Conservation (phyloP, 75 land plant genomes). For the Chamaecyparis obtusa region DNA sequence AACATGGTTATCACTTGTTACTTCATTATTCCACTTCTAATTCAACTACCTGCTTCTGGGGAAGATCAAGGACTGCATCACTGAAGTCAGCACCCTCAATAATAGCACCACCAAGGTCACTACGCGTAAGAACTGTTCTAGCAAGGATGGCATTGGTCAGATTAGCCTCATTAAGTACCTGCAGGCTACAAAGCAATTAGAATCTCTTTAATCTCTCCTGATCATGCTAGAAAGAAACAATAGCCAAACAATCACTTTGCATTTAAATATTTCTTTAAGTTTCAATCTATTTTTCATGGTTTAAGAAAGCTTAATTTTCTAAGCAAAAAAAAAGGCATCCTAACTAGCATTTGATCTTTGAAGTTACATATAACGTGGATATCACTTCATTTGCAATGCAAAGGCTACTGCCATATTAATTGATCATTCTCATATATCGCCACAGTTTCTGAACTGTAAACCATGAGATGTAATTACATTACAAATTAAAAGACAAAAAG, state of each 20-base stretch:
- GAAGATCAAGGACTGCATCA: slow-evolving; percentile 90
- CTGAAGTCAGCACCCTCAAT: slow-evolving; percentile 99
- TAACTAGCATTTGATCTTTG: neutral
- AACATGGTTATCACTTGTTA: neutral
- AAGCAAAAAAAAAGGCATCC: neutral
- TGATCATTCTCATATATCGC: neutral
- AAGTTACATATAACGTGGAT: neutral
- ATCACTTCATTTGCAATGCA: neutral
- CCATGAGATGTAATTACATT: neutral
- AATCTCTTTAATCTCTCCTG: neutral
- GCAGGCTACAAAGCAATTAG: neutral
- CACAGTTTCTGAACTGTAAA: neutral
- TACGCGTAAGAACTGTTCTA: slow-evolving; percentile 93
- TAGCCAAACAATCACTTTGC: neutral
- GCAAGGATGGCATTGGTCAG: slow-evolving; percentile 93
- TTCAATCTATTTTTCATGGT: neutral
- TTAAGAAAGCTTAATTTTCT: neutral
- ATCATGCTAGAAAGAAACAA: neutral
- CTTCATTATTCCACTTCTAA: neutral
- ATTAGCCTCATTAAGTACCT: slow-evolving; percentile 98
- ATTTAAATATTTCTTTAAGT: neutral
- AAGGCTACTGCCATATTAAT: neutral
- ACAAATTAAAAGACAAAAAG: neutral
- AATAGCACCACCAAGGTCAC: slow-evolving; percentile 90
- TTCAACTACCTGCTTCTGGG: slow-evolving; percentile 78